A percentile compares a stretch with the other conserved stretches of the same genome.
Conservation (phyloP, 768 basidiomycete genomes). For the Rickenella mellea region DNA sequence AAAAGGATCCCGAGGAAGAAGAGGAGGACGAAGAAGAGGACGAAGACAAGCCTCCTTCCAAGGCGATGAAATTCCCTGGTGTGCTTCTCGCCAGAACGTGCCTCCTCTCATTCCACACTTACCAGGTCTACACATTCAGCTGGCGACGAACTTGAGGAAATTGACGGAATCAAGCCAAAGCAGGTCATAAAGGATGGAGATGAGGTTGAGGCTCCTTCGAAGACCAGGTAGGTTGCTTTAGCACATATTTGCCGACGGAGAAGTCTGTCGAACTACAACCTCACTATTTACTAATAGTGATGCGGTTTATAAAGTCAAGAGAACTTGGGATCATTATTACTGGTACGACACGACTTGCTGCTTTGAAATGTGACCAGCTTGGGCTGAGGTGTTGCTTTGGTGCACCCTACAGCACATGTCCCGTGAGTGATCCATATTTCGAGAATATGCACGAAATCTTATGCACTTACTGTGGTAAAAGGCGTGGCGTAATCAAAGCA, state of each 20-base stretch:
- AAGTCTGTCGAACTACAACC: background rate
- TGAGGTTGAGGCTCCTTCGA: conserved; percentile 35
- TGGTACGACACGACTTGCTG: conserved; percentile 15
- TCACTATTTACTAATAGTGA: conserved; percentile 8
- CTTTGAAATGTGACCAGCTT: background rate
- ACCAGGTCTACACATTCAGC: too few species aligned
- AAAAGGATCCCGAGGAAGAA: conserved; percentile 5
- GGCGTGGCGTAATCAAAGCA: conserved; percentile 13
- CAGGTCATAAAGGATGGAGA: conserved; percentile 37
- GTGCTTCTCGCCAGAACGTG: conserved; percentile 48
- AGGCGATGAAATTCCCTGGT: conserved; percentile 28
- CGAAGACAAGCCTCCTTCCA: conserved; percentile 1
- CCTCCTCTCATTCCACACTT: background rate
- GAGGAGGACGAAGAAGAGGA: conserved; percentile 9
- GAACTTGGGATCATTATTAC: conserved; percentile 35
- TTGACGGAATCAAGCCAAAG: conserved; percentile 42
- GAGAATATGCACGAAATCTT: background rate
- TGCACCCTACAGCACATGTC: conserved; percentile 28
- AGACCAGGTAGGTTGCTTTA: conserved; percentile 13
- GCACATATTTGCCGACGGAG: too few species aligned
- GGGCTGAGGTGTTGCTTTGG: background rate
- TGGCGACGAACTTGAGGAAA: conserved; percentile 38
- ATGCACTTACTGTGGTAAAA: background rate
- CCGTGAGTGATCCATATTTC: conserved; percentile 9
- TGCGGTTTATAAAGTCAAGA: conserved; percentile 24